Evolutionary conservation across 225 moss, liverwort and hornwort species (phyloP), one percentile per base, ranked within the genome.

Genomic region (Marchantia paleacea): DNA sequence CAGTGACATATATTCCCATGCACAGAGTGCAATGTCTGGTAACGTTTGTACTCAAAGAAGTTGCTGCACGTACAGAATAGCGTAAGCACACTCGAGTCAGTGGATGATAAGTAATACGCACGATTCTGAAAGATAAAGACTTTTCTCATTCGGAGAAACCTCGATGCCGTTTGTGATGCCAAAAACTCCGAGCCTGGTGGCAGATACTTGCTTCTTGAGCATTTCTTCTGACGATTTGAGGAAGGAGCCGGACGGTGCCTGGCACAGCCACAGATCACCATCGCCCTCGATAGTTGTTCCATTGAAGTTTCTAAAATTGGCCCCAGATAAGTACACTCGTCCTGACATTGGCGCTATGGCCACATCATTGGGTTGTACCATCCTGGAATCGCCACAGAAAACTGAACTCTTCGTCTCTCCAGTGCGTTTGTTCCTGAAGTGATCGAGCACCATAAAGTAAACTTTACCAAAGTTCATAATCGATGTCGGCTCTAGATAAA

Each of bases 81-180:
- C 53, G 7, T 7, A 53, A 7, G 8, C 12, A 53, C 12, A 7
- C 53, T 7, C 53, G 53, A 53, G 12, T 7, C 53, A 12, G 53
- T 53, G 8, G 53, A 53, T 7, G 12, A 7, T 53, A 12, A 53
- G 53, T 7, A 53, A 53, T 8, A 64, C 63, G 19, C 25, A 64
- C 63, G 71, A 8, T 69, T 80, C 80, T 3, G 80, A 72, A 7
- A 84, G 22, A 76, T 84, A 84, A 60, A 84, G 84, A 18, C 30
- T 76, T 12, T 47, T 84, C 72, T 84, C 84, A 28, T 80, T 77
- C 7, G 84, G 84, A 26, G 84, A 84, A 8, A 84, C 16, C 63
- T 84, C 80, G 72, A 84, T 81, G 53, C 84, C 80, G 25, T 84
- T 84, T 9, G 84, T 84, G 39, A 71, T 39, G 30, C 80, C 84